Evolutionary conservation across 2,329 filamentous ascomycete genomes (phyloP).

Genomic region (Acephala macrosclerotiorum): DNA sequence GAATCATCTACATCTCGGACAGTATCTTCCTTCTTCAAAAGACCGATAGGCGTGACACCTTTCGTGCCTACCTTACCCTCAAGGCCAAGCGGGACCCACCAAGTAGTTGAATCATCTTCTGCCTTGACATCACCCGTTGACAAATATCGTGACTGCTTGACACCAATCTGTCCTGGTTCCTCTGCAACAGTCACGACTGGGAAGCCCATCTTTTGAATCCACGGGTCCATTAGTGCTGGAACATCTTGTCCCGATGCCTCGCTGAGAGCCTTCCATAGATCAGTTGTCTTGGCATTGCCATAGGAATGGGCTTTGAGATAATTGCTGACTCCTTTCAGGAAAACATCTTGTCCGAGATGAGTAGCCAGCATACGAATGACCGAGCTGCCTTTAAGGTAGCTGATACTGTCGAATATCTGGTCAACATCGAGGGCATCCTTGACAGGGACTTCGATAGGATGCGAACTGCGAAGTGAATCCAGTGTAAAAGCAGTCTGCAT

Average conservation of each 20-base stretch:
- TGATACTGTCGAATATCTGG: conserved; percentile 97
- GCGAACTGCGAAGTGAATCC: conserved; percentile 88
- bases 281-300: conserved; percentile 87
- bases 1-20: conserved; percentile 76
- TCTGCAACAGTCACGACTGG: conserved; percentile 88
- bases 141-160: conserved; percentile 89
- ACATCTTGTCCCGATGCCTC: conserved; percentile 90
- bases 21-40: conserved; percentile 79
- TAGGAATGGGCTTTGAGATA: conserved; percentile 92
- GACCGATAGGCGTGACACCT: conserved; percentile 68
- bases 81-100: conserved; percentile 94
- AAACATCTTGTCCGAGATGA: conserved; percentile 86
- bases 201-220: conserved; percentile 96
- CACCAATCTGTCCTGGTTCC: conserved; percentile 79
- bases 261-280: conserved; percentile 88
- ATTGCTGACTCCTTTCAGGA: conserved; percentile 86
- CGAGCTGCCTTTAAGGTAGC: conserved; percentile 95
- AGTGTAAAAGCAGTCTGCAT: conserved; percentile 91
- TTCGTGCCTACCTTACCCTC: conserved; percentile 75
- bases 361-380: conserved; percentile 95
- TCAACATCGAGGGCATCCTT: conserved; percentile 94
- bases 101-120: conserved; percentile 89
- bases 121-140: conserved; percentile 89
- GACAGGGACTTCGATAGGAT: conserved; percentile 96
- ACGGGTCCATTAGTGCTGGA: conserved; percentile 85